Percentiles rank a stretch among this genome's conserved stretches.
Conservation (phyloP, 106 monocot genomes). For the Apostasia shenzhenica region DNA sequence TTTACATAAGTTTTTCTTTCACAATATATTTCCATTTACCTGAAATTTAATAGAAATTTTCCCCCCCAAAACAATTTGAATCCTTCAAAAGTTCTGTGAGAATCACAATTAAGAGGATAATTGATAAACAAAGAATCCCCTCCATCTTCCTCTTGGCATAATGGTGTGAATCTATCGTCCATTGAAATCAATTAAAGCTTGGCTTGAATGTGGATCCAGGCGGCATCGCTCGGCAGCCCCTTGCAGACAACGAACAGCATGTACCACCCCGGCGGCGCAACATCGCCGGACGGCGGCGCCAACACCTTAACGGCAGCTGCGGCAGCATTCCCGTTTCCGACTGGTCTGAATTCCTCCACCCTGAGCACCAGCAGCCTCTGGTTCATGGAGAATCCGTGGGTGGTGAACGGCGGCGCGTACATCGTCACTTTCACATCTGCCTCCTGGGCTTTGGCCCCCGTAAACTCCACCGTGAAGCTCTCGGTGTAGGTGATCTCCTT, state of each 20-base stretch:
- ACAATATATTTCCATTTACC: too few relatives aligned
- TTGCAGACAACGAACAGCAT: slow-evolving; percentile 40
- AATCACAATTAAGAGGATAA: too few relatives aligned
- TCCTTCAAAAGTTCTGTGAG: too few relatives aligned
- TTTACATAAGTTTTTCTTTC: too few relatives aligned
- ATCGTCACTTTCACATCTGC: slow-evolving; percentile 59
- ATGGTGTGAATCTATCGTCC: too few relatives aligned
- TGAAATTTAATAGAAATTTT: too few relatives aligned
- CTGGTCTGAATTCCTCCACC: background rate
- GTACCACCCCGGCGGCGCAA: slow-evolving; percentile 66
- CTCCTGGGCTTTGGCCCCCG: background rate
- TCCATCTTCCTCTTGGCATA: too few relatives aligned
- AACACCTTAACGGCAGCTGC: slow-evolving; percentile 4
- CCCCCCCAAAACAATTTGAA: too few relatives aligned
- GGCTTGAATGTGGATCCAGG: slow-evolving; percentile 21
- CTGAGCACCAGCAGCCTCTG: slow-evolving; percentile 53
- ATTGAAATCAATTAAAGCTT: too few relatives aligned
- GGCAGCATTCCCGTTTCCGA: background rate
- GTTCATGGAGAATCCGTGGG: slow-evolving; percentile 75
- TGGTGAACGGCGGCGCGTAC: slow-evolving; percentile 77
- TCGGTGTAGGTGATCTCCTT: slow-evolving; percentile 22
- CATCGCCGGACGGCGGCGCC: slow-evolving; percentile 18
- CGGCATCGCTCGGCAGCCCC: slow-evolving; percentile 40
- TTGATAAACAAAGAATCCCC: too few relatives aligned
- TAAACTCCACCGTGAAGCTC: slow-evolving; percentile 23